Conservation (phyloP, 139 green algal genomes). For the Chlorella sp. region DNA sequence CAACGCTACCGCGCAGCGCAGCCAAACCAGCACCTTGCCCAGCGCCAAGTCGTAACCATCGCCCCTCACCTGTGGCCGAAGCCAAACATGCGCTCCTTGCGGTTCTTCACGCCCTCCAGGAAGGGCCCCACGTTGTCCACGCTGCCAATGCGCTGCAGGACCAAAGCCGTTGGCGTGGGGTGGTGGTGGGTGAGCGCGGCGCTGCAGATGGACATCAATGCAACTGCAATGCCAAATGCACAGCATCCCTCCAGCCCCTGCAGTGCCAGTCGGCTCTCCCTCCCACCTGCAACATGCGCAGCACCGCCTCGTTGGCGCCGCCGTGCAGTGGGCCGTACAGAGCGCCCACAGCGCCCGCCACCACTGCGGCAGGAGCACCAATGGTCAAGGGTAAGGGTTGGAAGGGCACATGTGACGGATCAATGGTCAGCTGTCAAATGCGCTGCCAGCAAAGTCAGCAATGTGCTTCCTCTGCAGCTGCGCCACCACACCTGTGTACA, state of each 20-base stretch:
- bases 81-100: conserved; percentile 92
- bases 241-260: neutral
- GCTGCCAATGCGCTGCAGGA: conserved; percentile 85
- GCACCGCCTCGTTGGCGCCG: conserved; percentile 97
- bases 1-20: neutral
- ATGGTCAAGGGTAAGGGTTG: neutral
- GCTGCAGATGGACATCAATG: neutral
- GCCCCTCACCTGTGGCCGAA: conserved; percentile 86
- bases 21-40: neutral
- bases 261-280: neutral
- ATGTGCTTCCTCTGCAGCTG: too few species aligned
- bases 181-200: neutral
- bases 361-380: neutral
- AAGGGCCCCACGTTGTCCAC: conserved; percentile 80
- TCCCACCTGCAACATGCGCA: conserved; percentile 88
- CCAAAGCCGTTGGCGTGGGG: neutral
- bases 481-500: conserved; percentile 92
- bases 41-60: neutral
- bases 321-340: conserved; percentile 98
- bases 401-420: neutral
- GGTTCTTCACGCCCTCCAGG: conserved; percentile 77
- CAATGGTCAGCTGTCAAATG: neutral
- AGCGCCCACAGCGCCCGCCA: conserved; percentile 86
- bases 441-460: neutral
- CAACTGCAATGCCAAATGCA: neutral